A percentile compares a stretch with the other conserved stretches of the same genome.
phyloP scores from a whole-genome alignment of 345 rosid species.

The Gossypium thurberi region DNA sequence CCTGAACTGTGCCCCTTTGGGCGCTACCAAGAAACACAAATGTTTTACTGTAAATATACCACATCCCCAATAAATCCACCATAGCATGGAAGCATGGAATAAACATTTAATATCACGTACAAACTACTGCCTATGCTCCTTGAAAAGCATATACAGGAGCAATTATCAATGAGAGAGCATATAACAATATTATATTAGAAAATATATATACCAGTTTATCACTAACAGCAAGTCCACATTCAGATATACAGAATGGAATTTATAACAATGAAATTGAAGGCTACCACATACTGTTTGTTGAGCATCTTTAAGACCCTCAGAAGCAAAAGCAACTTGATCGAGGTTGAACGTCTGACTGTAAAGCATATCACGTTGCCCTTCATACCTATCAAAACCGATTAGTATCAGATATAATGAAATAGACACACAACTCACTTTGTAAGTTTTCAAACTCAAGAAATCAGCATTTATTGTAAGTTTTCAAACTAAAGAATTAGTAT shows the following conservation, averaged over 20 bases:
- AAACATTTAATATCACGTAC: not conserved
- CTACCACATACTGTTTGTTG: conserved; percentile 79
- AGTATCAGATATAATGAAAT: not conserved
- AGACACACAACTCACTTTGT: not conserved
- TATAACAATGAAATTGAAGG: not conserved
- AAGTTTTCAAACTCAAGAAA: not conserved
- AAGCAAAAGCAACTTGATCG: conserved; percentile 97
- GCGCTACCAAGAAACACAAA: conserved; percentile 35
- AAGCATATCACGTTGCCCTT: conserved; percentile 95
- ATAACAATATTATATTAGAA: not conserved
- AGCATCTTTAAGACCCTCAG: conserved; percentile 97
- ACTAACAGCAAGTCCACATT: not conserved
- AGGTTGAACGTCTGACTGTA: conserved; percentile 95
- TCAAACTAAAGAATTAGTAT: not conserved
- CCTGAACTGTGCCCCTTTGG: conserved; percentile 35
- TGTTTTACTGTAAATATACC: conserved; percentile 17
- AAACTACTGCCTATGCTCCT: not conserved
- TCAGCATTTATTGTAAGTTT: not conserved
- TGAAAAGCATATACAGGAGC: not conserved
- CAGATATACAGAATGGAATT: not conserved
- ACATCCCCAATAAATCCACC: conserved; percentile 12
- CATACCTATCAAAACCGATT: conserved; percentile 52
- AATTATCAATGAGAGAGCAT: not conserved
- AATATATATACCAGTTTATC: not conserved
- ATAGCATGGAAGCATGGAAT: not conserved